Evolutionary conservation across 495 filamentous ascomycete genomes (phyloP).

Genomic region (Penicillium macrosclerotiorum): DNA sequence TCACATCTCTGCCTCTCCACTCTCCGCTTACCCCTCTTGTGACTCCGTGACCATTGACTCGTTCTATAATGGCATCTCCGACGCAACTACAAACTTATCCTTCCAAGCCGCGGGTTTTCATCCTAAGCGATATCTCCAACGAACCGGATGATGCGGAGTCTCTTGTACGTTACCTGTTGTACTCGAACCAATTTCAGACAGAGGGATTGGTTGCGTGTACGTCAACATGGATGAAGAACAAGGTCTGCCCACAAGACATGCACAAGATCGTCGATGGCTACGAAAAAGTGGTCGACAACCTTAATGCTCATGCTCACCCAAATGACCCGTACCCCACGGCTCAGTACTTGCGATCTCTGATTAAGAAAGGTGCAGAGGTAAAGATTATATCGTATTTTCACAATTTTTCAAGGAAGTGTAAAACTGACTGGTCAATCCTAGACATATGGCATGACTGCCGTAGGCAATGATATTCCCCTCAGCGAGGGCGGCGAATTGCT

Average conservation of each 20-base stretch:
- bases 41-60: not conserved
- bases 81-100: conserved; percentile 4
- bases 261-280: conserved; percentile 12
- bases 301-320: conserved; percentile 9
- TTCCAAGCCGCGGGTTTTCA: conserved; percentile 16
- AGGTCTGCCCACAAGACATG: conserved; percentile 13
- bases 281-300: conserved; percentile 14
- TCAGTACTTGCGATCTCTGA: conserved; percentile 6
- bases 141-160: conserved; percentile 32
- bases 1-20: no score
- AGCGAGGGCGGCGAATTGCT: conserved; percentile 42
- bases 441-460: conserved; percentile 34
- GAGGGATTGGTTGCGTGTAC: conserved; percentile 25
- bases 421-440: conserved; percentile 4
- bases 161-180: conserved; percentile 23
- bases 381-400: not conserved
- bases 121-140: conserved; percentile 28
- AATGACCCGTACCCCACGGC: conserved; percentile 7
- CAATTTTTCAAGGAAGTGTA: no score
- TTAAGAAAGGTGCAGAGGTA: conserved; percentile 17
- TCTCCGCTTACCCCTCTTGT: no score
- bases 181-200: conserved; percentile 27
- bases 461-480: conserved; percentile 25
- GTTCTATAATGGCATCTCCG: conserved; percentile 4
- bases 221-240: conserved; percentile 14